These are phyloP conservation scores for Aspergillus arachidicola DNA, from an alignment of 2,329 filamentous ascomycete species.

Conservation along the genomic window DNA sequence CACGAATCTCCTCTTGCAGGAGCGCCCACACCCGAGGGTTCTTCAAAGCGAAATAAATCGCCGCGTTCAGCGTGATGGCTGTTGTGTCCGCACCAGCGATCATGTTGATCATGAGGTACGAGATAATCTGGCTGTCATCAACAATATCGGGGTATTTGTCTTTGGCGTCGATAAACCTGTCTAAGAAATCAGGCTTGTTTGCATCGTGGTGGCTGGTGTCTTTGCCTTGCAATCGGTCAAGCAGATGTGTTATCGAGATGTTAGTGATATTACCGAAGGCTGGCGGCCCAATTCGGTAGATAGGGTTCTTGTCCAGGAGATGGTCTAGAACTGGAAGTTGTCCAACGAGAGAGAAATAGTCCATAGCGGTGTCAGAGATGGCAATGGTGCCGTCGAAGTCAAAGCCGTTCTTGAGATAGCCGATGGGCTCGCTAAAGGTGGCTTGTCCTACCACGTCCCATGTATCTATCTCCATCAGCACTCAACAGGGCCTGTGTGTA, in stretches of 20 bases:
- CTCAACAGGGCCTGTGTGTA: background rate
- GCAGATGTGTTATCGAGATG: slow-evolving; percentile 22
- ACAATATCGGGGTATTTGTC: slow-evolving; percentile 36
- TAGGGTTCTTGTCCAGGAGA: slow-evolving; percentile 32
- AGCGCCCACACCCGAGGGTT: slow-evolving; percentile 16
- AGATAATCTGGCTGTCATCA: slow-evolving; percentile 41
- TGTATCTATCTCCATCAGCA: slow-evolving; percentile 14
- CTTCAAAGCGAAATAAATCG: slow-evolving; percentile 29
- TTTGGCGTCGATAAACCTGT: slow-evolving; percentile 47
- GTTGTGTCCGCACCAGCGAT: slow-evolving; percentile 45
- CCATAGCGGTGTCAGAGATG: slow-evolving; percentile 24
- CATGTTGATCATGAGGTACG: slow-evolving; percentile 38
- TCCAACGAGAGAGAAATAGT: slow-evolving; percentile 28
- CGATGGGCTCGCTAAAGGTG: slow-evolving; percentile 30
- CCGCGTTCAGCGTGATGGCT: slow-evolving; percentile 35
- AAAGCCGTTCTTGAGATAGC: slow-evolving; percentile 29
- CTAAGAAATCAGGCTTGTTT: slow-evolving; percentile 39
- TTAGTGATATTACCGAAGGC: slow-evolving; percentile 26
- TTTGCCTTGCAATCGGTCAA: slow-evolving; percentile 18
- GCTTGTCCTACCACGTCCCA: slow-evolving; percentile 31
- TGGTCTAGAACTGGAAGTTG: slow-evolving; percentile 32
- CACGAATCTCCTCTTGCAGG: slow-evolving; percentile 20
- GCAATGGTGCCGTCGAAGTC: slow-evolving; percentile 29
- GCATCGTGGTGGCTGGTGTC: slow-evolving; percentile 22
- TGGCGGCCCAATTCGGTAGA: slow-evolving; percentile 29